Evolutionary conservation across 2,329 filamentous ascomycete species (phyloP), one percentile per base, ranked within the genome.

Genomic region (Colletotrichum lindemuthianum): DNA sequence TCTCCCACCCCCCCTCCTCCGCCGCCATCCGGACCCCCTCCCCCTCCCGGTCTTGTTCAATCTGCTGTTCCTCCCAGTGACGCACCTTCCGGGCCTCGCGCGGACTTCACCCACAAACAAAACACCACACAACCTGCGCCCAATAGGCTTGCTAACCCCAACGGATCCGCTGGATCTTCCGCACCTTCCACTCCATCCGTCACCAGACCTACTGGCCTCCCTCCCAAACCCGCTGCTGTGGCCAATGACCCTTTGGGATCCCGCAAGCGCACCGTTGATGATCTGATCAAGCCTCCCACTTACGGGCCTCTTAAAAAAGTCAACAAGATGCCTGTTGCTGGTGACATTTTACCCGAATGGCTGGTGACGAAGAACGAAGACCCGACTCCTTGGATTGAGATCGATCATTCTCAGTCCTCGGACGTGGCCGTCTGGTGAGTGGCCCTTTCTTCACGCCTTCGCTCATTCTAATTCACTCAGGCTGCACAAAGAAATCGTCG

Each of bases 401-500:
- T 75, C 5, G 83, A 90, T 67, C 86, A 90, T 71, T 84, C 83
- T 1, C 77, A 78, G 13, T 85, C 84, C 4, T 73, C 71, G 1
- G 81, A 83, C 44, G 83, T 85, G 77, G 84, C 81, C 52, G 82
- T 84, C 36, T 86, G 88, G 88, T 89, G 78, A 78, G 83, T 74
- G 12, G 1, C 9, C 6, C 12, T 15, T 9, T 11, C 33, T 11
- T 36, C 15, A 9, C 6, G 3, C 2, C 1, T 44, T 5, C 10
- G 8, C n/a, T 7, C 11, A 15, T 13, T 13, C 59, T 59, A 43
- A 66, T 24, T 12, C 13, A 13, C 24, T 10, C 37, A 93, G 92
- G 76, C 80, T 99, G 33, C 93, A 98, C 76, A 92, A 93, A 72
- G 96, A 99, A 76, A 89, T 98, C 47, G 80, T 91, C 36, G 92